Evolutionary conservation across 73 alveolate species (phyloP).

Genomic region (Symbiodinium natans): DNA sequence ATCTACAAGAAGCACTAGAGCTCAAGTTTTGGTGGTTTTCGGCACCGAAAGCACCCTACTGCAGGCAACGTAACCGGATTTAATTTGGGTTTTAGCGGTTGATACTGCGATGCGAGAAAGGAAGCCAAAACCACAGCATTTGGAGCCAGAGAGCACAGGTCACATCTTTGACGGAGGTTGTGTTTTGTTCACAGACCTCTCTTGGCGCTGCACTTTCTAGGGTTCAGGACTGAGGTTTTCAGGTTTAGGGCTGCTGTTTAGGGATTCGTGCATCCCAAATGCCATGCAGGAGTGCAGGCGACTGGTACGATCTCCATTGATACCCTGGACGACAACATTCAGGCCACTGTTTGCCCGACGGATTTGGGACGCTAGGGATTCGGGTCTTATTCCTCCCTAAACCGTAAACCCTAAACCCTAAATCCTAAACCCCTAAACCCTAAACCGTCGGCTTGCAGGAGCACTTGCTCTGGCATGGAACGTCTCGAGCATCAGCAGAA

Average conservation of each 20-base stretch:
- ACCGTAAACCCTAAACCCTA: too few species aligned
- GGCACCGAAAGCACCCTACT: too few species aligned
- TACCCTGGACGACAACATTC: slow-evolving; percentile 45
- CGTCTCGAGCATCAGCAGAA: slow-evolving; percentile 52
- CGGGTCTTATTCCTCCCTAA: too few species aligned
- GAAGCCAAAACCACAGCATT: too few species aligned
- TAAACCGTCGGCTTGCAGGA: too few species aligned
- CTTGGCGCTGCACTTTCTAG: background rate
- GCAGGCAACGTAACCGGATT: too few species aligned
- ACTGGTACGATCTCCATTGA: slow-evolving; percentile 51
- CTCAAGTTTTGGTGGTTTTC: too few species aligned
- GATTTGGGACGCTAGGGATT: background rate
- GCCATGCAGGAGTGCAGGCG: slow-evolving; percentile 39
- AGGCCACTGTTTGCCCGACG: slow-evolving; percentile 18
- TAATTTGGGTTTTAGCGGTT: background rate
- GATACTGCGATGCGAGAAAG: background rate
- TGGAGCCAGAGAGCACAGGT: background rate
- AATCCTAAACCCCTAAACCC: too few species aligned
- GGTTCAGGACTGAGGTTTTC: too few species aligned
- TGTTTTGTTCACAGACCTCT: background rate
- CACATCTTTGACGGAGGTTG: background rate
- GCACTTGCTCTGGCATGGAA: slow-evolving; percentile 75
- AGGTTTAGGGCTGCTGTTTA: too few species aligned
- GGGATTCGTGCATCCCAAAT: too few species aligned
- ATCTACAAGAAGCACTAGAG: too few species aligned